A percentile compares a stretch with the other conserved stretches of the same genome.
phyloP scores from a whole-genome alignment of 768 basidiomycete genomes.

The Mycena olivaceomarginata region DNA sequence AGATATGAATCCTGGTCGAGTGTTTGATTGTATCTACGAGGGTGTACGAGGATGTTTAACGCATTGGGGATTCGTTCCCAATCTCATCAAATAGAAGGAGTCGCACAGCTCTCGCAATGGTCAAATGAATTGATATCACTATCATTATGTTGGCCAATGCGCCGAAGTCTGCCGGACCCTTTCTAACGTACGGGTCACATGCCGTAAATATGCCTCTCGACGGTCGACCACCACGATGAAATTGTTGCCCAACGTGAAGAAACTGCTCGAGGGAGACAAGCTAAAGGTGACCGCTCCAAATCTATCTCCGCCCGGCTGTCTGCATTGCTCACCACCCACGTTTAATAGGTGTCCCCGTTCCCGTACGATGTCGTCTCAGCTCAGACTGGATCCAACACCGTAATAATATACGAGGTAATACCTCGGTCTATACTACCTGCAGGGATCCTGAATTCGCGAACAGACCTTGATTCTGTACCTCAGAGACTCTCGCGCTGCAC shows the following conservation, averaged over 20 bases:
- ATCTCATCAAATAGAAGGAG: neutral
- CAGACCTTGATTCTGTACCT: constrained; percentile 3
- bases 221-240: constrained; percentile 10
- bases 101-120: neutral
- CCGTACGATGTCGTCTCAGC: constrained; percentile 5
- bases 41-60: neutral
- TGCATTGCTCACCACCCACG: neutral
- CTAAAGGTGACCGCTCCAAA: neutral
- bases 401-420: constrained; percentile 8
- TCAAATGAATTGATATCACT: too few relatives aligned
- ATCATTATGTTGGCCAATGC: neutral
- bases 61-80: constrained; percentile 1
- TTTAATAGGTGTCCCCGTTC: constrained; percentile 10
- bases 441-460: neutral
- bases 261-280: neutral
- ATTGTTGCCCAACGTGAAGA: neutral
- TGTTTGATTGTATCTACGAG: too few relatives aligned
- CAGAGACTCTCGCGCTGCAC: constrained; percentile 5
- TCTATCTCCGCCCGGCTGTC: neutral
- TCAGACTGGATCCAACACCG: neutral
- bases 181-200: constrained; percentile 6
- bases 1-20: too few relatives aligned
- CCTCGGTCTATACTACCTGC: neutral
- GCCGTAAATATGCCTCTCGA: constrained; percentile 8
- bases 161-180: neutral